Percentiles rank a stretch among this genome's conserved stretches.
Conservation (phyloP, 768 basidiomycete species). For the Xerocomus brunneocitrinus region DNA sequence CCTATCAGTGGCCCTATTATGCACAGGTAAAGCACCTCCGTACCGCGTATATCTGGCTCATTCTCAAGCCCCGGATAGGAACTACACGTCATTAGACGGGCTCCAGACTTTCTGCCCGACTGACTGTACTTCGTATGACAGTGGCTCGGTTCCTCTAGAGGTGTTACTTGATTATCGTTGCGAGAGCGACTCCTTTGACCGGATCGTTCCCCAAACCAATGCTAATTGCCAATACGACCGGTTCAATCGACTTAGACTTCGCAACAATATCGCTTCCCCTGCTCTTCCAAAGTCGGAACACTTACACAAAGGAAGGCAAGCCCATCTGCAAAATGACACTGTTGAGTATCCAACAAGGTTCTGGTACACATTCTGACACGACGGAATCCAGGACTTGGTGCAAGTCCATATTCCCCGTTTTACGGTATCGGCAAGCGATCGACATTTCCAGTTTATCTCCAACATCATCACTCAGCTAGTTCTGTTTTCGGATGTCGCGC, state of each 20-base stretch:
- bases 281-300: conserved; percentile 38
- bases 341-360: conserved; percentile 34
- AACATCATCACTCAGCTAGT: conserved; percentile 83
- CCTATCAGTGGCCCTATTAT: conserved; percentile 82
- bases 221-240: conserved; percentile 87
- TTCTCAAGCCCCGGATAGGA: conserved; percentile 41
- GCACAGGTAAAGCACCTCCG: conserved; percentile 53
- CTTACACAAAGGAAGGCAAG: conserved; percentile 20
- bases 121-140: conserved; percentile 34
- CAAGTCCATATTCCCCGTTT: conserved; percentile 80
- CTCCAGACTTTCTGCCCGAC: conserved; percentile 86
- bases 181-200: conserved; percentile 79
- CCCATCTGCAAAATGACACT: conserved; percentile 62
- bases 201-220: conserved; percentile 85
- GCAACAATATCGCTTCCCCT: conserved; percentile 61
- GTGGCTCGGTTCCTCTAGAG: conserved; percentile 78
- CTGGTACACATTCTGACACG: conserved; percentile 7
- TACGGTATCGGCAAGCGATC: conserved; percentile 77
- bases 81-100: conserved; percentile 70
- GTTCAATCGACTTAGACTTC: conserved; percentile 86
- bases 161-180: conserved; percentile 82
- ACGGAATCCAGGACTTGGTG: conserved; percentile 62
- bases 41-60: neutral
- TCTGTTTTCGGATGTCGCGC: conserved; percentile 84
- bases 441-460: conserved; percentile 81